Base-by-base conservation (phyloP, 2,329 filamentous ascomycete genomes). In the Sporothrix schenckii region DNA sequence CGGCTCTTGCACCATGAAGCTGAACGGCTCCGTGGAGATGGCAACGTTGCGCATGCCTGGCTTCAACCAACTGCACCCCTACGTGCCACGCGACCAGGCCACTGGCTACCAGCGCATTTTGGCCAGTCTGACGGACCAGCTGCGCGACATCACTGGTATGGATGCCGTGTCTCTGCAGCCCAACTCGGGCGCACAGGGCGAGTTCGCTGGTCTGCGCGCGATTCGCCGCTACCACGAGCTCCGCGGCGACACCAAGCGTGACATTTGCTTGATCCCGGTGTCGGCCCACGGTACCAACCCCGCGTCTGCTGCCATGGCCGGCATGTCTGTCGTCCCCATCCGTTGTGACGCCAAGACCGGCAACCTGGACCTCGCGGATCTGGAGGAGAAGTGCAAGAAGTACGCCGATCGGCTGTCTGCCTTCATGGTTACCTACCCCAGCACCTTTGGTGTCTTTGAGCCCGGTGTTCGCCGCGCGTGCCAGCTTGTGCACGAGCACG, bases 1-100 rank as follows among this genome's bases (percentile, higher is more conserved):
- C 1, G 94, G 94, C 24, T 97, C 94, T 1, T 98, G 94, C 84
- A 98, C 94, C 16, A 98, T 98, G 94, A 98, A 98, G 85, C 88
- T 97, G 68, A 97, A 97, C 79, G 92, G 91, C 54, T 95, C 94
- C 3, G 92, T 92, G 0, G 93, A 97, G 82, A 97, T 98, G 94
- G 87, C 92, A 19, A 91, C 94, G 9, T 86, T 97, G 69, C 92
- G 92, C 0, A 90, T 89, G 81, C 88, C 89, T 0, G 88, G 90
- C 66, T 92, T 94, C 77, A 87, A 91, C 54, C 88, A 90, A 72
- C 85, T 97, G 47, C 94, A 98, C 81, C 94, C 94, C 0, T 93
- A 93, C 76, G 87, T 89, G 50, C 91, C 91, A 0, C 76, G 82
- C 0, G 82, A 87, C 60, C 85, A 89, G 73, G 86, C 88, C 41